Conservation (phyloP, 495 filamentous ascomycete species). For the Xylaria scruposa region DNA sequence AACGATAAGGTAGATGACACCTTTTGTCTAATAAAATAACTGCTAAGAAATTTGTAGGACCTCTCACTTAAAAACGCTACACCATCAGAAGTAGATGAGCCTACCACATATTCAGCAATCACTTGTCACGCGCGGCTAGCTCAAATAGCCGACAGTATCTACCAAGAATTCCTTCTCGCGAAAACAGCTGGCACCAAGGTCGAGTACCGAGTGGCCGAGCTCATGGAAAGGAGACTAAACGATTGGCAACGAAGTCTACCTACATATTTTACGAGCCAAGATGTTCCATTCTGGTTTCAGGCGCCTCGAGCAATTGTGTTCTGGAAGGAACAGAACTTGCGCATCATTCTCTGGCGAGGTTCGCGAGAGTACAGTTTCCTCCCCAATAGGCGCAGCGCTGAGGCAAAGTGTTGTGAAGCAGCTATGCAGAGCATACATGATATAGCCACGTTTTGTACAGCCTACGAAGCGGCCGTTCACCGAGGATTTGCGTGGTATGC, state of each 20-base stretch:
- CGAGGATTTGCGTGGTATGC: background rate
- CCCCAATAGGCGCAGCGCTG: background rate
- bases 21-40: background rate
- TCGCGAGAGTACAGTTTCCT: conserved; percentile 1
- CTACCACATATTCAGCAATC: conserved; percentile 7
- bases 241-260: conserved; percentile 18
- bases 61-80: background rate
- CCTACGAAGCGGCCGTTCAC: background rate
- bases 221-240: background rate
- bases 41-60: background rate
- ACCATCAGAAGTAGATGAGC: background rate
- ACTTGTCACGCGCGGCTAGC: conserved; percentile 27
- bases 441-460: background rate
- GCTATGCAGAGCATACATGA: conserved; percentile 6
- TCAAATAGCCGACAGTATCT: conserved; percentile 22
- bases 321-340: conserved; percentile 43
- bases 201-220: conserved; percentile 6
- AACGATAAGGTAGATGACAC: background rate
- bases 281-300: conserved; percentile 36
- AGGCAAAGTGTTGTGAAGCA: background rate
- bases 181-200: conserved; percentile 7
- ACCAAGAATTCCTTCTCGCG: conserved; percentile 17
- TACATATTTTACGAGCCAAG: conserved; percentile 28
- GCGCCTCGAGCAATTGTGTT: conserved; percentile 36
- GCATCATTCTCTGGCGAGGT: conserved; percentile 32